Evolutionary conservation across 805 yeast species (phyloP).

Genomic region (Naumovozyma baii): DNA sequence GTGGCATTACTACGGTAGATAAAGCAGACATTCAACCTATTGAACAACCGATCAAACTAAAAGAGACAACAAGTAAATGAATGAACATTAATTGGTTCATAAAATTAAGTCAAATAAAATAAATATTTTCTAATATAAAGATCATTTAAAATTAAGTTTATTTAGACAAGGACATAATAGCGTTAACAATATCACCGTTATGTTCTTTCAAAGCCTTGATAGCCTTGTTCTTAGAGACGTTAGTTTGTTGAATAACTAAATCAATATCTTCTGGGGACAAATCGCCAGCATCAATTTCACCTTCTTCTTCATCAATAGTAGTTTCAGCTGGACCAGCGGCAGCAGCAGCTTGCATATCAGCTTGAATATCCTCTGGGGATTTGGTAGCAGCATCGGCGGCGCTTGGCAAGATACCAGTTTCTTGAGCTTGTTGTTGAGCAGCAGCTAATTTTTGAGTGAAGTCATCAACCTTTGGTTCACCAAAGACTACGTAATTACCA

Average conservation of each 20-base stretch:
- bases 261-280: conserved; percentile 73
- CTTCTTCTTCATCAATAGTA: conserved; percentile 59
- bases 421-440: conserved; percentile 56
- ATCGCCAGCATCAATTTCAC: conserved; percentile 77
- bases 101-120: no score
- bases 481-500: conserved; percentile 93
- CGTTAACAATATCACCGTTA: conserved; percentile 90
- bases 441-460: conserved; percentile 79
- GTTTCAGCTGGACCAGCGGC: conserved; percentile 29
- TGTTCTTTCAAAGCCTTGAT: conserved; percentile 80
- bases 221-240: conserved; percentile 82
- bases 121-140: no score
- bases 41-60: no score
- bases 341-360: conserved; percentile 67
- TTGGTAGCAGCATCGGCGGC: conserved; percentile 43
- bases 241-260: conserved; percentile 84
- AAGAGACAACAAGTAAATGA: no score
- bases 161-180: conserved; percentile 71
- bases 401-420: conserved; percentile 36
- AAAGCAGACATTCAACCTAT: not conserved
- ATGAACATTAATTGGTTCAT: no score
- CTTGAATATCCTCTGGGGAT: conserved; percentile 72
- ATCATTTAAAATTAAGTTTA: conserved; percentile 5
- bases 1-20: conserved; percentile 6
- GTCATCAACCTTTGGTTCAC: conserved; percentile 96